phyloP scores from a whole-genome alignment of 73 alveolate species.

The Urostyla sp. region DNA sequence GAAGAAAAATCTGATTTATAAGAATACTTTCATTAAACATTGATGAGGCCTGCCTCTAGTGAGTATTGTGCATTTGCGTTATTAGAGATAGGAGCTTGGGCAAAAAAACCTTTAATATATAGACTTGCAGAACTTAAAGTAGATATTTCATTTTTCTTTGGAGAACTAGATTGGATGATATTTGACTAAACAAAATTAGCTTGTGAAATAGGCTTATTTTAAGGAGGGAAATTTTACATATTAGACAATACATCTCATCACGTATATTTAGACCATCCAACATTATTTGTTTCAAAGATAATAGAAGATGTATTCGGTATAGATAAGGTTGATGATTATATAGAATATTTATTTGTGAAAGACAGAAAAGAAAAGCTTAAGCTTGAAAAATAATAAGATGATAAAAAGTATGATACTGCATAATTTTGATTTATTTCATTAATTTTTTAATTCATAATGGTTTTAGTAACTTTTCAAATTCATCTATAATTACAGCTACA shows the following conservation, averaged over 20 bases:
- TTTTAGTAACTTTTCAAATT: conserved; percentile 27
- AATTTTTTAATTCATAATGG: background rate
- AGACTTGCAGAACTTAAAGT: conserved; percentile 34
- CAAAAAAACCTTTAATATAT: conserved; percentile 48
- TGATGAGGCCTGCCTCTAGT: conserved; percentile 57
- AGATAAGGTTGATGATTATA: background rate
- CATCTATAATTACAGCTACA: conserved; percentile 30
- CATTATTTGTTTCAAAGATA: background rate
- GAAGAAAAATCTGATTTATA: conserved; percentile 37
- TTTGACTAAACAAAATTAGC: no score
- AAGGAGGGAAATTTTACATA: no score
- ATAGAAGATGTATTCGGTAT: background rate
- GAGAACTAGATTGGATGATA: conserved; percentile 81
- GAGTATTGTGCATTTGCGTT: conserved; percentile 57
- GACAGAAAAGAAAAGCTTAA: no score
- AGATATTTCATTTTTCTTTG: conserved; percentile 65
- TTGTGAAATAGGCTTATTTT: no score
- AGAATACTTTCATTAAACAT: conserved; percentile 51
- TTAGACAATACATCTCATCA: no score
- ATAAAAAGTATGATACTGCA: background rate
- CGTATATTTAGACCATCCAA: no score
- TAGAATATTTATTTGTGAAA: no score
- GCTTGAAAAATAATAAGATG: no score
- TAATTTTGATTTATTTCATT: background rate
- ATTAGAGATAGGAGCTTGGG: conserved; percentile 60